A percentile compares a stretch with the other conserved stretches of the same genome.
Conservation (phyloP, 1,284 basidiomycete genomes). For the Ceratorhiza oryzae-sativae region DNA sequence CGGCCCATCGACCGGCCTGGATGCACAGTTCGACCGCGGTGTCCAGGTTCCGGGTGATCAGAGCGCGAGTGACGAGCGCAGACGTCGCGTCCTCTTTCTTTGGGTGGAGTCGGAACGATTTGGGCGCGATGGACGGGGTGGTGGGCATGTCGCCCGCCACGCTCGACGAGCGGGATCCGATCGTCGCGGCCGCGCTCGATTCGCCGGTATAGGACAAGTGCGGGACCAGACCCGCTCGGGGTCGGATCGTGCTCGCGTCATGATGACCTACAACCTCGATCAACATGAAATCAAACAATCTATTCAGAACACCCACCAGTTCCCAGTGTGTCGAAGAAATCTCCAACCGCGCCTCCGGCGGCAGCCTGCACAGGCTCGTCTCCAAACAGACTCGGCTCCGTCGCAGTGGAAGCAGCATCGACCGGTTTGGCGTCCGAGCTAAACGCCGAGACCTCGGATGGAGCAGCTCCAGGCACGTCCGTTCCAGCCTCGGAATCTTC, state of each 20-base stretch:
- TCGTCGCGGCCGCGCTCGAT: slow-evolving; percentile 89
- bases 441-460: slow-evolving; percentile 73
- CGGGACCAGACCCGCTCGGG: slow-evolving; percentile 65
- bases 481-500: slow-evolving; percentile 53
- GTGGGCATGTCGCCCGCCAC: slow-evolving; percentile 71
- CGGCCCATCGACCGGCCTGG: slow-evolving; percentile 88
- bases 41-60: slow-evolving; percentile 94
- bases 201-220: slow-evolving; percentile 80
- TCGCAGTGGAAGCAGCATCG: slow-evolving; percentile 74
- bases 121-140: slow-evolving; percentile 57
- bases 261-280: slow-evolving; percentile 37
- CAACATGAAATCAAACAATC: not conserved
- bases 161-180: slow-evolving; percentile 86
- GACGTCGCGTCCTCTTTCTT: slow-evolving; percentile 88
- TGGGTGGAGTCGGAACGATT: slow-evolving; percentile 93
- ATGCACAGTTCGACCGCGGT: slow-evolving; percentile 93
- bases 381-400: slow-evolving; percentile 87
- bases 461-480: slow-evolving; percentile 59
- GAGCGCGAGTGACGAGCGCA: slow-evolving; percentile 87
- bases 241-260: slow-evolving; percentile 13
- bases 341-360: slow-evolving; percentile 69
- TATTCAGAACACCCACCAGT: slow-evolving; percentile 35
- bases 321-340: slow-evolving; percentile 88
- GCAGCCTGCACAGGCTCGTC: slow-evolving; percentile 72
- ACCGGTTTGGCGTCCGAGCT: slow-evolving; percentile 67